Conservation (phyloP, 106 monocot genomes). For the Acorus calamus region DNA sequence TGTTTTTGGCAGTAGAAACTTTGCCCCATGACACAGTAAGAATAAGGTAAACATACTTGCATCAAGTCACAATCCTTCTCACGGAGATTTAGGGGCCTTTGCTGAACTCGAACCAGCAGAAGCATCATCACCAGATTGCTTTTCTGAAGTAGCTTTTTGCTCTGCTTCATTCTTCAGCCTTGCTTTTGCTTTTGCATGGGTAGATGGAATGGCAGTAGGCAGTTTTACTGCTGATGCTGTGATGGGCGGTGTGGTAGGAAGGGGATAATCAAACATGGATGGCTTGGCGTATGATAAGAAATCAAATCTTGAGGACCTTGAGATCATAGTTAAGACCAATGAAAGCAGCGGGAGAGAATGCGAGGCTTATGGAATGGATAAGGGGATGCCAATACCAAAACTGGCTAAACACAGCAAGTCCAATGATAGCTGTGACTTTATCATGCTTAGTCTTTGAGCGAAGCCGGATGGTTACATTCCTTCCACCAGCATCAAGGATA, state of each 20-base stretch:
- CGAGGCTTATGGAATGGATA: conserved; percentile 79
- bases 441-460: conserved; percentile 90
- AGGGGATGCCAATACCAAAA: conserved; percentile 99
- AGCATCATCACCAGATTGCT: conserved; percentile 21
- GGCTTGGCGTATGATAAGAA: conserved; percentile 91
- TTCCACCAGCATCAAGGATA: conserved; percentile 97
- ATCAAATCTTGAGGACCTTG: conserved; percentile 95
- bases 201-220: conserved; percentile 85
- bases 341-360: conserved; percentile 92
- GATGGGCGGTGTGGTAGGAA: conserved; percentile 50
- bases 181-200: conserved; percentile 85
- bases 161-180: conserved; percentile 87
- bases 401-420: conserved; percentile 96
- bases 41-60: conserved; percentile 40
- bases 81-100: conserved; percentile 36
- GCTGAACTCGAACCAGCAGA: conserved; percentile 26
- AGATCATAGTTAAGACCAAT: conserved; percentile 93
- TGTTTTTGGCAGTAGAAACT: no score
- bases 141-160: conserved; percentile 27
- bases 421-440: conserved; percentile 84
- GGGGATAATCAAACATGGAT: conserved; percentile 93
- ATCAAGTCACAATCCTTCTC: conserved; percentile 64
- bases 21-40: no score
- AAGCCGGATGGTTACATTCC: conserved; percentile 86
- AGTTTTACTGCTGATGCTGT: conserved; percentile 63